Base-by-base conservation (phyloP, 2,329 filamentous ascomycete species). In the Sarocladium strictum region DNA sequence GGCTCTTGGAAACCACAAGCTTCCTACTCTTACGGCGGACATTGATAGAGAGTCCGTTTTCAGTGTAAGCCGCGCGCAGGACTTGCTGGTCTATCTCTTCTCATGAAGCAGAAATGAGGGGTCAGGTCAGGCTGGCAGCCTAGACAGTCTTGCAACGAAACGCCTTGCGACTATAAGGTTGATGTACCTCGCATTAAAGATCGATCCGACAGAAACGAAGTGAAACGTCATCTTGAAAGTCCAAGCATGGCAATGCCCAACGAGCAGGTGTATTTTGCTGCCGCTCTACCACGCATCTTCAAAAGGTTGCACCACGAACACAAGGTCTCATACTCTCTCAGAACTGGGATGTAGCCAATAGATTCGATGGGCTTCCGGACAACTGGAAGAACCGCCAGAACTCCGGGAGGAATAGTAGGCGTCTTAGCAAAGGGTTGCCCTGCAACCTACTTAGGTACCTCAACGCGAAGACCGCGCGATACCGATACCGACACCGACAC, bases 1-100 rank as follows among this genome's bases (percentile, higher is more conserved):
- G 35, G 35, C 29, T 51, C 47, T 3, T n/a, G 33, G 3, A 51
- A 51, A n/a, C 47, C 47, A 51, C 47, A 51, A 12, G 47, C 47
- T 51, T 51, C 27, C 27, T 51, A 51, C n/a, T 35, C 35, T 26
- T 51, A 51, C 47, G 33, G 47, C 24, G 47, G 47, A 14, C 47
- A 51, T 51, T 23, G 47, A 51, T 12, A 32, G 47, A 35, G 47
- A 51, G 47, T 51, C 47, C 14, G 7, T 7, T 15, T 17, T 33
- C 47, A 51, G 21, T 10, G 21, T 29, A 51, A 14, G 47, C 47
- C 27, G 47, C 47, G 10, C 47, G 47, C 12, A 26, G 47, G 29
- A 51, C 47, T 10, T 51, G 47, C 27, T 51, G 47, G 47, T 51
- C 27, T n/a, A 51, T 51, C 29, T 51, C 33, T n/a, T 51, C 47